Evolutionary conservation across 371 early-diverging fungal genomes (phyloP).

Genomic region (Mucor plumbeus): DNA sequence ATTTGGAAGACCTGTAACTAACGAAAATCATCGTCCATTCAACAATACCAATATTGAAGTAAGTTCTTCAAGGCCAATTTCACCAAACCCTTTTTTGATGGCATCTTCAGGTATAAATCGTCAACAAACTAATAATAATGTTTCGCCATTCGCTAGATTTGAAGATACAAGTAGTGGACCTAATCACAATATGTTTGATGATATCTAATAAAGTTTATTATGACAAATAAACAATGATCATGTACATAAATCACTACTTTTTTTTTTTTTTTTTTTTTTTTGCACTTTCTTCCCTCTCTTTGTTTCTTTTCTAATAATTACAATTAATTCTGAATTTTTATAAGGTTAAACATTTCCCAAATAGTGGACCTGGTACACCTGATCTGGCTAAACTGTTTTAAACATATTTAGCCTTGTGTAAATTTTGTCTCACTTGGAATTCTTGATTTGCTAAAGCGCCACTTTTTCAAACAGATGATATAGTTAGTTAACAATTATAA

Average conservation of each 20-base stretch:
- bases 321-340: not conserved
- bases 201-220: slow-evolving; percentile 5
- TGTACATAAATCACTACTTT: too few species aligned
- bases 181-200: slow-evolving; percentile 24
- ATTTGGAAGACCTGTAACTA: slow-evolving; percentile 33
- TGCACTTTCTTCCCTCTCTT: too few species aligned
- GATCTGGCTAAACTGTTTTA: too few species aligned
- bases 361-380: slow-evolving; percentile 8
- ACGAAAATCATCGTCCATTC: slow-evolving; percentile 10
- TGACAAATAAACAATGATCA: not conserved
- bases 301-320: too few species aligned
- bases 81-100: slow-evolving; percentile 34
- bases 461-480: too few species aligned
- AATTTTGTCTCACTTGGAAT: too few species aligned
- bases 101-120: slow-evolving; percentile 14
- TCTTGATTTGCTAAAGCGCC: too few species aligned
- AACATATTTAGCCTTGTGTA: not conserved
- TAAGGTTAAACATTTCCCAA: not conserved
- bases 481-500: not conserved
- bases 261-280: not conserved
- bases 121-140: slow-evolving; percentile 1
- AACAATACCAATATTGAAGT: not conserved
- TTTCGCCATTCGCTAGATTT: slow-evolving; percentile 35
- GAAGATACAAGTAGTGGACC: not conserved
- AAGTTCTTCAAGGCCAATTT: slow-evolving; percentile 32